Evolutionary conservation across 805 yeast species (phyloP).

Genomic region (Grigorovia humatica): DNA sequence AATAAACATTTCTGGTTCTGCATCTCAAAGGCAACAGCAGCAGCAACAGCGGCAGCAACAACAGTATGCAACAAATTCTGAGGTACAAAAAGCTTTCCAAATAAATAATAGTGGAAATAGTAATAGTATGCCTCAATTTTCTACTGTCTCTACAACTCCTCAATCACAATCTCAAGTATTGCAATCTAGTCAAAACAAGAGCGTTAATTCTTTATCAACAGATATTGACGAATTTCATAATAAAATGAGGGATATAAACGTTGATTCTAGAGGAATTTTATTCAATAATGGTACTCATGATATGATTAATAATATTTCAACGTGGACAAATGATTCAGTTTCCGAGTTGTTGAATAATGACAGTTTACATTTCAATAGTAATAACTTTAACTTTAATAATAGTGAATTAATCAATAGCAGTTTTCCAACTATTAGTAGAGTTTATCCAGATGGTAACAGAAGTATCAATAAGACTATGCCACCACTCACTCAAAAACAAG

Average conservation of each 20-base stretch:
- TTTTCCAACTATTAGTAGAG: background rate
- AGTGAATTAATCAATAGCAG: background rate
- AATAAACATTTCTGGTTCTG: background rate
- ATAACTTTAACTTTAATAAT: background rate
- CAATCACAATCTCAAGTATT: background rate
- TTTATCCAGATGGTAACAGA: background rate
- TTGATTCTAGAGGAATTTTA: conserved; percentile 13
- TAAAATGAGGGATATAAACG: background rate
- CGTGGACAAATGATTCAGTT: conserved; percentile 39
- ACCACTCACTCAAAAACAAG: background rate
- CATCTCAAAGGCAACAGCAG: too few species aligned
- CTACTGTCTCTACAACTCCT: background rate
- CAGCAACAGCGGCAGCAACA: background rate
- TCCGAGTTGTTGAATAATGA: conserved; percentile 6
- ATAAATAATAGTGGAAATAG: background rate
- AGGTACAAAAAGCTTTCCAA: background rate
- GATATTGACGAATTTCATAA: background rate
- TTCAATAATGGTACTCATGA: conserved; percentile 38
- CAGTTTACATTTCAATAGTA: background rate
- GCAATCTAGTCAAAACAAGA: background rate
- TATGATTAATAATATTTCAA: conserved; percentile 51
- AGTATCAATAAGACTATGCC: background rate
- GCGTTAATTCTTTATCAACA: background rate
- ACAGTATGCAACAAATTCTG: background rate
- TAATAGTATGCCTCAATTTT: background rate